Base-by-base conservation (phyloP, 2,329 filamentous ascomycete genomes). In the Fusarium sp. region DNA sequence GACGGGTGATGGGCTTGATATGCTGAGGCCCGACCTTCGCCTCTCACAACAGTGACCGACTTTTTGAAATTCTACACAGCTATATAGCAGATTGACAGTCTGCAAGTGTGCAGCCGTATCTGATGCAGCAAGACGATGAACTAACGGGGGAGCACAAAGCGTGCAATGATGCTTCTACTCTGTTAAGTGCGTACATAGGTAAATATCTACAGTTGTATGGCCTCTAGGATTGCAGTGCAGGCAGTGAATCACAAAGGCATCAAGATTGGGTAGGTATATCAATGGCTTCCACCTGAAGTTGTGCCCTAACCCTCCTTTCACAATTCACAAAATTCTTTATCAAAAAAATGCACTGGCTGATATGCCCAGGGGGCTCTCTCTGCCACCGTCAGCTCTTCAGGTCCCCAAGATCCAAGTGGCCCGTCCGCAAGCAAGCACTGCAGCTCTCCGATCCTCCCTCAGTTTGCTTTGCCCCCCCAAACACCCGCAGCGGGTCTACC, bases 41-140 rank as follows among this genome's bases (percentile, higher is more conserved):
- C 25, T 47, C 26, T 10, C n/a, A 42, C 15, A 10, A 22, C 25
- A 53, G 56, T 59, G 48, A 55, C 56, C 41, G 53, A 57, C 31
- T 53, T 64, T 68, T 66, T 36, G 42, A 48, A 32, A 39, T 40
- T 49, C 19, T 25, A 25, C 19, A 5, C 31, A 31, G 15, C 42
- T 44, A 29, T 28, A 19, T 24, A 31, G 31, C 26, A 19, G 45
- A 24, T 26, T 31, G 26, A 26, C 25, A 53, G 13, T n/a, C 35
- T 58, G 52, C 31, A 56, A 43, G 41, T 45, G 44, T 36, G 45
- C 35, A 45, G 22, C 25, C 12, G 41, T 35, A 24, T 11, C 9
- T 35, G 45, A 52, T 58, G 57, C 50, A 55, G 40, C 46, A 7
- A 19, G 47, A 50, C 46, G 39, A 58, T 25, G 63, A 50, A 39